Conservation (phyloP, 2,329 filamentous ascomycete genomes). For the Penicillium verrucosum region DNA sequence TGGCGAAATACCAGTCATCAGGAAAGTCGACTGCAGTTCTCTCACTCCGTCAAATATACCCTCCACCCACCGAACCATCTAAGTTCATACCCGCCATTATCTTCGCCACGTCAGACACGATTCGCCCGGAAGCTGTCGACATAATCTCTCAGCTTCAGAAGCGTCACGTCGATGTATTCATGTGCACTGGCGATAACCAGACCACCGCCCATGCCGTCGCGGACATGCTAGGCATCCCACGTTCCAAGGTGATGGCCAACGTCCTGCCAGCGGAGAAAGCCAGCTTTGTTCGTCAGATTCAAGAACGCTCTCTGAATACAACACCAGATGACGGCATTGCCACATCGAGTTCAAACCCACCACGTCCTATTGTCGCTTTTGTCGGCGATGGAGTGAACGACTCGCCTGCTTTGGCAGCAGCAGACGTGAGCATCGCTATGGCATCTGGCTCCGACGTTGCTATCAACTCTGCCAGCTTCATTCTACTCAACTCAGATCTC, state of each 20-base stretch:
- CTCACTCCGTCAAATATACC: conserved; percentile 34
- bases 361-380: conserved; percentile 67
- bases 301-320: conserved; percentile 21
- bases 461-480: conserved; percentile 76
- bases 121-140: conserved; percentile 67
- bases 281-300: conserved; percentile 40
- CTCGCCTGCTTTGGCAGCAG: conserved; percentile 72
- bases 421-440: conserved; percentile 80
- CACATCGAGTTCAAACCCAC: background rate
- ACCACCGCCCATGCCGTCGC: conserved; percentile 81
- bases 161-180: conserved; percentile 73
- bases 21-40: conserved; percentile 47
- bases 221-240: conserved; percentile 67
- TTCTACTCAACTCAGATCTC: conserved; percentile 70
- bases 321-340: background rate
- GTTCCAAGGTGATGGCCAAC: conserved; percentile 74
- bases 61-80: conserved; percentile 12
- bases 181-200: conserved; percentile 90
- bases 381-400: conserved; percentile 88
- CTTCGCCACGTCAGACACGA: conserved; percentile 75
- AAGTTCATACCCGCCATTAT: conserved; percentile 55
- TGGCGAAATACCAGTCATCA: conserved; percentile 40
- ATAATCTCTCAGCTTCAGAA: conserved; percentile 64
- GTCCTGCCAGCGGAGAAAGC: conserved; percentile 80
- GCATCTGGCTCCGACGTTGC: conserved; percentile 80